Percentiles rank a stretch among this genome's conserved stretches.
Evolutionary conservation across 2,329 filamentous ascomycete genomes (phyloP).

Genomic region (Fusarium pseudoanthophilum): DNA sequence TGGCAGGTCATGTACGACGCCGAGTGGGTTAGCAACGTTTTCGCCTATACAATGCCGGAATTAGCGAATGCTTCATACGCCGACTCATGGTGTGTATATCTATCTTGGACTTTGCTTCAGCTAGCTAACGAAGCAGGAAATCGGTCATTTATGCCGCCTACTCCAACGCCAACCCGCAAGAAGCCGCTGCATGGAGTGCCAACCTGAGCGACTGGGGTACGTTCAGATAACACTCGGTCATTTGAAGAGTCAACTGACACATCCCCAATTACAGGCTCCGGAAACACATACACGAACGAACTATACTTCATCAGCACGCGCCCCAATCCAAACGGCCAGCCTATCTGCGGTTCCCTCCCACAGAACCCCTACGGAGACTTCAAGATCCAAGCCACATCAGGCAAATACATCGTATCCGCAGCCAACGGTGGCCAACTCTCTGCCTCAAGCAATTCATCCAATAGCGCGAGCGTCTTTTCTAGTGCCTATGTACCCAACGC

Average conservation of each 20-base stretch:
- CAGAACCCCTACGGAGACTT: not conserved
- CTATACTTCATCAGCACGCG: not conserved
- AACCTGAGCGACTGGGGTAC: constrained; percentile 1
- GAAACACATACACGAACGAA: not conserved
- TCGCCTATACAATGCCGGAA: not conserved
- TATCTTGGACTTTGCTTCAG: too few species aligned
- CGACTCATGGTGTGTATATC: not conserved
- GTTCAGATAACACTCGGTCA: not conserved
- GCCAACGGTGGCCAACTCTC: not conserved
- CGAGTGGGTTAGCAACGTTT: not conserved
- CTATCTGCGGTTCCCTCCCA: not conserved
- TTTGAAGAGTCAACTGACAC: too few species aligned
- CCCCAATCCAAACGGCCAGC: not conserved
- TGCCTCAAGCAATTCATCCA: not conserved
- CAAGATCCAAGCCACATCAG: not conserved
- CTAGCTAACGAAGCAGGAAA: not conserved
- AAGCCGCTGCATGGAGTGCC: not conserved
- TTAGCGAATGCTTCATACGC: not conserved
- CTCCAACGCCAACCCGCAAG: not conserved
- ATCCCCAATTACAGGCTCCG: not conserved
- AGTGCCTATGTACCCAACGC: not conserved
- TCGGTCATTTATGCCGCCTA: not conserved
- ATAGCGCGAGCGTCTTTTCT: not conserved
- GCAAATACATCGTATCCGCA: not conserved
- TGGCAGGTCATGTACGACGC: not conserved